A percentile compares a stretch with the other conserved stretches of the same genome.
Evolutionary conservation across 2,329 filamentous ascomycete species (phyloP).

Genomic region (Fusarium cyanostomum): DNA sequence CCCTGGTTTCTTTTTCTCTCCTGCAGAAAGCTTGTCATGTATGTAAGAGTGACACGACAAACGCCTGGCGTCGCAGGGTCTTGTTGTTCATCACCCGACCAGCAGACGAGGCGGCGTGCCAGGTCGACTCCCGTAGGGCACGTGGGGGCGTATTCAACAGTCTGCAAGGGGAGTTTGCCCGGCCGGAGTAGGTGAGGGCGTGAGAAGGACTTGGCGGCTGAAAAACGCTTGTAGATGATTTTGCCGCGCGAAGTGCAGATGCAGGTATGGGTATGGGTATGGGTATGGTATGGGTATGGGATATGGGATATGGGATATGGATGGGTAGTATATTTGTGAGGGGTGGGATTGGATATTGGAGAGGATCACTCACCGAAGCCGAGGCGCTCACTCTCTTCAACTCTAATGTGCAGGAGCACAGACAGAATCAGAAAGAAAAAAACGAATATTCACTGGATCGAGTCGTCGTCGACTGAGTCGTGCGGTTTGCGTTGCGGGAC

Average conservation of each 20-base stretch:
- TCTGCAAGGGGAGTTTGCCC: conserved; percentile 17
- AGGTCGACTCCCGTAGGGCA: conserved; percentile 38
- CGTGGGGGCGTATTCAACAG: conserved; percentile 36
- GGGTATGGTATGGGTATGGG: background rate
- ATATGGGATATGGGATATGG: background rate
- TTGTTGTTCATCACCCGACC: conserved; percentile 37
- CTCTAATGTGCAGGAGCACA: conserved; percentile 15
- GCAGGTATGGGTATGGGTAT: conserved; percentile 18
- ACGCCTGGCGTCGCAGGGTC: conserved; percentile 27
- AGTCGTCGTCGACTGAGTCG: background rate
- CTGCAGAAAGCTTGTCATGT: conserved; percentile 25
- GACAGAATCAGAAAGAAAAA: conserved; percentile 10
- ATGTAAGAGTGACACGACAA: conserved; percentile 36
- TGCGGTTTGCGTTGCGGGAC: conserved; percentile 2
- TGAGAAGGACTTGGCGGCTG: conserved; percentile 9
- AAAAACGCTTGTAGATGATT: conserved; percentile 4
- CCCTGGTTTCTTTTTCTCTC: conserved; percentile 17
- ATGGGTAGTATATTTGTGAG: conserved; percentile 24
- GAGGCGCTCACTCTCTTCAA: conserved; percentile 28
- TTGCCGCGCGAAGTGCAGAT: conserved; percentile 19
- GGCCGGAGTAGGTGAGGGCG: conserved; percentile 18
- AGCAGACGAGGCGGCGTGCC: conserved; percentile 19
- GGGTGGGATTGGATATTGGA: conserved; percentile 14
- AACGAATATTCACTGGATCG: conserved; percentile 6
- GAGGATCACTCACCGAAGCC: conserved; percentile 33